phyloP scores from a whole-genome alignment of 169 alveolate species.

The Cryptosporidium bovis region DNA sequence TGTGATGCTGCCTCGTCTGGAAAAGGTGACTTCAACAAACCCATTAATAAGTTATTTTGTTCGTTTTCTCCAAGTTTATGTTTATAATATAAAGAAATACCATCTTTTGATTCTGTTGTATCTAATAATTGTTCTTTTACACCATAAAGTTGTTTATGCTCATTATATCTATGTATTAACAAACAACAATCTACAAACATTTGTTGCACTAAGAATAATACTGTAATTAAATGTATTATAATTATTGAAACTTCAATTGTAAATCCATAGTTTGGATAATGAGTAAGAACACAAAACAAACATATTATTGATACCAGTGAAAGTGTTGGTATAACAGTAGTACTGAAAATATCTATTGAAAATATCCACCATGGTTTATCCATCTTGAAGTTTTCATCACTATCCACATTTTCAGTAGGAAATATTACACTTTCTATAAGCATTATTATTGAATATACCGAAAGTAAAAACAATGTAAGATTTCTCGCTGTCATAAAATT shows the following conservation, averaged over 20 bases:
- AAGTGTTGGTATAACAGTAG: neutral
- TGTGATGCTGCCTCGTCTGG: slow-evolving; percentile 75
- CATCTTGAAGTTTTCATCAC: slow-evolving; percentile 24
- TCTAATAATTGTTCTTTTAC: slow-evolving; percentile 45
- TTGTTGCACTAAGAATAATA: slow-evolving; percentile 34
- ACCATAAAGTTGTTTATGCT: slow-evolving; percentile 52
- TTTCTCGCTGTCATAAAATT: slow-evolving; percentile 23
- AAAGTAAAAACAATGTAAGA: slow-evolving; percentile 28
- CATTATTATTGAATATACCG: slow-evolving; percentile 20
- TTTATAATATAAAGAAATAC: slow-evolving; percentile 42
- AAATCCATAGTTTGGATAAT: slow-evolving; percentile 31
- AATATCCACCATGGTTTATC: slow-evolving; percentile 71
- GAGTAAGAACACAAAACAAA: slow-evolving; percentile 24
- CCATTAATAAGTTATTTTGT: slow-evolving; percentile 24
- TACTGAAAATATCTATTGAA: slow-evolving; percentile 1
- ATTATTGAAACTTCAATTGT: neutral
- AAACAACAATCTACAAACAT: slow-evolving; percentile 18
- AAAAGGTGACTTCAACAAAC: slow-evolving; percentile 58
- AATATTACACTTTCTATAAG: slow-evolving; percentile 47
- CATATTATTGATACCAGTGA: slow-evolving; percentile 8
- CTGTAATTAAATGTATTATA: neutral
- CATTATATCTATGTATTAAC: slow-evolving; percentile 40
- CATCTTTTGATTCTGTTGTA: slow-evolving; percentile 51
- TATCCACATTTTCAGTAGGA: slow-evolving; percentile 32
- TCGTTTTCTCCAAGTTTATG: slow-evolving; percentile 71